Conservation (phyloP, 1,284 basidiomycete species). For the Sanghuangporus weigelae region DNA sequence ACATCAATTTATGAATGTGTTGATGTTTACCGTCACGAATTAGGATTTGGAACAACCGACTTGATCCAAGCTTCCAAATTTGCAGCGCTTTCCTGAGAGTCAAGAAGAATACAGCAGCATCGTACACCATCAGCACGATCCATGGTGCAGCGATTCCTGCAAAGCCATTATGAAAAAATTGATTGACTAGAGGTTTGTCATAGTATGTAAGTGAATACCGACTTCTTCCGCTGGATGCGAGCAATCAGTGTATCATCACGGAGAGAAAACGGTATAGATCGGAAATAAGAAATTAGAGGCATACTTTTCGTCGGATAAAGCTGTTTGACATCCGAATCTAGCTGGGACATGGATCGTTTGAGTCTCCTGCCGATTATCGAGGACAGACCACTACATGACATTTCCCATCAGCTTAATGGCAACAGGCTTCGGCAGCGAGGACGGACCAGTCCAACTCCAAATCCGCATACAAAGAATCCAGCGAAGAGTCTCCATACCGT, state of each 20-base stretch:
- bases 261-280: too few species aligned
- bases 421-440: neutral
- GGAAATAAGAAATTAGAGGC: neutral
- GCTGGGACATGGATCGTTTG: neutral
- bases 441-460: neutral
- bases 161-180: neutral
- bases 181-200: neutral
- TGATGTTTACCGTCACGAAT: slow-evolving; percentile 5
- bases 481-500: neutral
- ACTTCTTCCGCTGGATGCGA: neutral
- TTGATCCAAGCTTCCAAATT: slow-evolving; percentile 1
- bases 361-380: neutral
- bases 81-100: slow-evolving; percentile 8
- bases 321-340: neutral
- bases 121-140: neutral
- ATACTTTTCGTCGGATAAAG: neutral
- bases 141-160: neutral
- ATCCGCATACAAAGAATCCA: neutral
- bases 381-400: neutral
- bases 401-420: too few species aligned
- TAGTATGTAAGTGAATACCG: neutral
- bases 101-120: neutral
- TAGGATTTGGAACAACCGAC: neutral
- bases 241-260: neutral
- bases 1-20: neutral